Evolutionary conservation across 2,329 filamentous ascomycete genomes (phyloP), one percentile per base, ranked within the genome.

Genomic region (Diaporthe amygdali): DNA sequence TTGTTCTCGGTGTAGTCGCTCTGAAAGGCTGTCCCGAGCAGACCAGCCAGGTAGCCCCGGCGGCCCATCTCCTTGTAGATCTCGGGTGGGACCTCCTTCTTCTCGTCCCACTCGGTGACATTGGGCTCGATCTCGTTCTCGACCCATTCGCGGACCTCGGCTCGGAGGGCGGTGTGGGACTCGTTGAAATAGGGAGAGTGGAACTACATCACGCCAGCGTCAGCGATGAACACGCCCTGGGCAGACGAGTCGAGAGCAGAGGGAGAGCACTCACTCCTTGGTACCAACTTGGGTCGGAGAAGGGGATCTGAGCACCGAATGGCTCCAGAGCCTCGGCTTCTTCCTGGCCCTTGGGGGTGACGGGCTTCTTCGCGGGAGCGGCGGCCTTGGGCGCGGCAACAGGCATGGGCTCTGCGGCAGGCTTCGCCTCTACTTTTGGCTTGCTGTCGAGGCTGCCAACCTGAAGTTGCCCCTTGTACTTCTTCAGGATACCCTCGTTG

Each of bases 141-240:
- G 69, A 99, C 90, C 95, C 95, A 99, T 85, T 95, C 89, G 78
- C 96, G 93, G 72, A 98, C 88, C 86, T 99, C 96, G 75, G 91
- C 92, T 72, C 96, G 94, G 63, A 99, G 92, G 66, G 94, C 95
- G 70, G 91, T 95, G 83, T 99, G 96, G 6, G 94, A 91, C 83
- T 97, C 92, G 84, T 98, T 98, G 88, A 93, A 97, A 88, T 98
- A 98, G 34, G 96, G 94, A 2, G 96, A 97, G 85, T 97, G 94
- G 84, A 97, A 97, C 93, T 97, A 75, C n/a, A 64, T 4, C 67
- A 15, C 4, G 1, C 22, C 20, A 17, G 30, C 12, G 32, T 66
- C 15, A 71, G 66, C 34, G 22, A 5, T n/a, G 41, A 30, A 15
- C 5, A 34, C 22, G 9, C 27, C 10, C 32, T 39, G 44, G 51